Conservation (phyloP, 495 filamentous ascomycete species). For the Hypoxylon lienhwacheense region DNA sequence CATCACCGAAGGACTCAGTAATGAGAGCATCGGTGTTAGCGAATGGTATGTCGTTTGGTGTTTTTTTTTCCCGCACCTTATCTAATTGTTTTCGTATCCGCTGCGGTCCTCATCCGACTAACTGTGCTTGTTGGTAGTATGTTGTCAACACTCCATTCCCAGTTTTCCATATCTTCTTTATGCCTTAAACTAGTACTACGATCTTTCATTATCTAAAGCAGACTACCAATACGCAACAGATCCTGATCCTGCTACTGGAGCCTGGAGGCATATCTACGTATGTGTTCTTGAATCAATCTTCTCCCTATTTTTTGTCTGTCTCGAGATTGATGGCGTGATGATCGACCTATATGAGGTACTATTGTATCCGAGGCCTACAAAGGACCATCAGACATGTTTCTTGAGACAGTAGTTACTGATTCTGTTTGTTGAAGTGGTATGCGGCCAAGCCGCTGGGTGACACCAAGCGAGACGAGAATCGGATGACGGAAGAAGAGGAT, state of each 20-base stretch:
- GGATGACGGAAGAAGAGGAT: slow-evolving; percentile 35
- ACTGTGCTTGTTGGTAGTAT: slow-evolving; percentile 19
- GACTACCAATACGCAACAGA: slow-evolving; percentile 27
- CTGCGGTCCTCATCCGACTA: slow-evolving; percentile 14
- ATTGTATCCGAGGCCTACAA: too few species aligned
- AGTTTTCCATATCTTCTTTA: neutral
- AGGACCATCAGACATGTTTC: too few species aligned
- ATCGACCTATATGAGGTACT: too few species aligned
- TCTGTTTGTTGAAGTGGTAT: too few species aligned
- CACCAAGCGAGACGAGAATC: slow-evolving; percentile 26
- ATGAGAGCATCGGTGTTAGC: slow-evolving; percentile 37
- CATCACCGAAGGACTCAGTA: slow-evolving; percentile 34
- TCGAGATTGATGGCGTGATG: too few species aligned
- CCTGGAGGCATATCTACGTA: slow-evolving; percentile 41
- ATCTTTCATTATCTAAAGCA: neutral
- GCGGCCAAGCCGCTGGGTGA: slow-evolving; percentile 33
- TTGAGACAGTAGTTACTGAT: too few species aligned
- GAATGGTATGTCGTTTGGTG: slow-evolving; percentile 33
- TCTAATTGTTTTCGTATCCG: neutral
- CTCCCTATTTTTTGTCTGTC: too few species aligned
- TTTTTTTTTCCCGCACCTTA: neutral
- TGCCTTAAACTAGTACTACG: neutral
- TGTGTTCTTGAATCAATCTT: too few species aligned
- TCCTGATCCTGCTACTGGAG: slow-evolving; percentile 39
- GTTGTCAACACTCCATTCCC: slow-evolving; percentile 2